Percentiles rank a stretch among this genome's conserved stretches.
These are phyloP conservation scores for Coriaria nepalensis DNA, from an alignment of 306 rosid species.

Conservation along the genomic window DNA sequence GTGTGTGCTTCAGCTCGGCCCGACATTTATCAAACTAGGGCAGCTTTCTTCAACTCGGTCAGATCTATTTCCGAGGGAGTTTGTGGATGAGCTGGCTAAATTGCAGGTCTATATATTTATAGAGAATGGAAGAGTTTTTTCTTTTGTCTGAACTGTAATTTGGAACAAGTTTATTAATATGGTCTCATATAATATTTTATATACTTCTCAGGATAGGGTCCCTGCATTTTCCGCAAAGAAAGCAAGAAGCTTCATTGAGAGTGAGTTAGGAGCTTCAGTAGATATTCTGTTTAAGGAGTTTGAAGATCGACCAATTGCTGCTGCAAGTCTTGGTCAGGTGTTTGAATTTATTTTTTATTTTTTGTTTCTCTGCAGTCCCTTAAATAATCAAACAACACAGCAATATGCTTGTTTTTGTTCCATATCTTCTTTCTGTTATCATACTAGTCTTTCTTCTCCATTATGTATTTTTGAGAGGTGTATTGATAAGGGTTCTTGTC, in stretches of 20 bases:
- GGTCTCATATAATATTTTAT: slow-evolving; percentile 10
- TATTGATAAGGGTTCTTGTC: slow-evolving; percentile 11
- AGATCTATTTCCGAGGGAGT: slow-evolving; percentile 76
- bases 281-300: slow-evolving; percentile 57
- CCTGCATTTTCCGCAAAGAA: slow-evolving; percentile 81
- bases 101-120: slow-evolving; percentile 42
- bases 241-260: slow-evolving; percentile 64
- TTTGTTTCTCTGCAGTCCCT: not conserved
- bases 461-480: not conserved
- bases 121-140: too few species aligned
- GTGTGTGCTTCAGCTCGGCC: slow-evolving; percentile 79
- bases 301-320: slow-evolving; percentile 83
- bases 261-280: slow-evolving; percentile 63
- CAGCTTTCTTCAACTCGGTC: slow-evolving; percentile 89
- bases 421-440: too few species aligned
- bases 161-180: too few species aligned
- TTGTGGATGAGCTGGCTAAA: slow-evolving; percentile 86
- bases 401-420: too few species aligned
- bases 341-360: slow-evolving; percentile 11
- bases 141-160: too few species aligned
- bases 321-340: slow-evolving; percentile 98
- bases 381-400: too few species aligned
- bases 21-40: slow-evolving; percentile 89
- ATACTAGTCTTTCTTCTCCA: too few species aligned
- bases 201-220: slow-evolving; percentile 51